Conservation (phyloP, 345 rosid species). For the Acer saccharum region DNA sequence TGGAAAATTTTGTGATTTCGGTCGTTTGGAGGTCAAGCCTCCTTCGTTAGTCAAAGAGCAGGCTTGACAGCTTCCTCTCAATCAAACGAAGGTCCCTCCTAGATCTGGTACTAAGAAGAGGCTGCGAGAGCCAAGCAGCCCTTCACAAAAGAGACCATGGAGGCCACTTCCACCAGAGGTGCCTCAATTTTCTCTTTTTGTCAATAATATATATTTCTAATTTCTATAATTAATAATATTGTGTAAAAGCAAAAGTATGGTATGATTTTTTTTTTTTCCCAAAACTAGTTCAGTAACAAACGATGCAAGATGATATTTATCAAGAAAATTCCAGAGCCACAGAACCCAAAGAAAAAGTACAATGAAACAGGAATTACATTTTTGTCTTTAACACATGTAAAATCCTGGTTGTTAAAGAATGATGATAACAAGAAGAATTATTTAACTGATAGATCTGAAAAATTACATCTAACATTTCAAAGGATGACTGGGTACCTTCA, state of each 20-base stretch:
- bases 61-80: background rate
- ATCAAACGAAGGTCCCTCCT: too few species aligned
- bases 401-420: background rate
- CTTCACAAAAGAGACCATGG: background rate
- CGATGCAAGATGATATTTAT: background rate
- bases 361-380: background rate
- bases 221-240: background rate
- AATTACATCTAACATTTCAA: background rate
- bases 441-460: background rate
- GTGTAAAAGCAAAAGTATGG: background rate
- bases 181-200: background rate
- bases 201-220: background rate
- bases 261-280: background rate
- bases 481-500: conserved; percentile 27
- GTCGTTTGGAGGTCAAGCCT: background rate
- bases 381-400: background rate
- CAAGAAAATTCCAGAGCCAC: background rate
- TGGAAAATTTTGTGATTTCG: background rate
- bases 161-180: background rate
- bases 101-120: too few species aligned
- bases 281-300: background rate
- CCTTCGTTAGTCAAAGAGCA: background rate
- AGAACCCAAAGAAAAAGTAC: too few species aligned
- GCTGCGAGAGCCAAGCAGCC: background rate
- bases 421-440: background rate